A percentile compares a stretch with the other conserved stretches of the same genome.
Evolutionary conservation across 345 rosid genomes (phyloP).

Genomic region (Aethionema arabicum): DNA sequence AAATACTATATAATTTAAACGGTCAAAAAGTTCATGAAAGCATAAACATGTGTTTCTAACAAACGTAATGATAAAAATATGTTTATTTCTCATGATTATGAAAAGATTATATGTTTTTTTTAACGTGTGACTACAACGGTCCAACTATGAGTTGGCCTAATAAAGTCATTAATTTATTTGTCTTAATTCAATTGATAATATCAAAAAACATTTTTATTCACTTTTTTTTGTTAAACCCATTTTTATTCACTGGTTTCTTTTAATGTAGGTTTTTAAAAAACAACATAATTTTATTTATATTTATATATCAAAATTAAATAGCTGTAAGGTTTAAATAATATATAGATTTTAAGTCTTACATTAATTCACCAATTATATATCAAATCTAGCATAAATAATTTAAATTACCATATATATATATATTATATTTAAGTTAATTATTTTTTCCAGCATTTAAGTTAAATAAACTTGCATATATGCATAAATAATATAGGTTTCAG

Average conservation of each 20-base stretch:
- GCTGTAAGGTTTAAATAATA: too few relatives aligned
- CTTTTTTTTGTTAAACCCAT: too few relatives aligned
- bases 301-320: too few relatives aligned
- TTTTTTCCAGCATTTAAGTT: too few relatives aligned
- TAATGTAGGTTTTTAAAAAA: not conserved
- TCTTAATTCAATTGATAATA: not conserved
- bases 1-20: not conserved
- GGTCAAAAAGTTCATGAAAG: slow-evolving; percentile 23
- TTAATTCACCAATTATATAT: too few relatives aligned
- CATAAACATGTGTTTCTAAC: slow-evolving; percentile 10
- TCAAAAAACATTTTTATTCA: not conserved
- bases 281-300: too few relatives aligned
- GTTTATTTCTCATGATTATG: not conserved
- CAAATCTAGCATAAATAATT: too few relatives aligned
- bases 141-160: not conserved
- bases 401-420: too few relatives aligned
- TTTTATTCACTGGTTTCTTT: not conserved
- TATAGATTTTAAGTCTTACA: too few relatives aligned
- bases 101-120: slow-evolving; percentile 15
- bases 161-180: not conserved
- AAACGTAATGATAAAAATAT: slow-evolving; percentile 23
- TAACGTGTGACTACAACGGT: slow-evolving; percentile 7
- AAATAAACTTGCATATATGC: too few relatives aligned
- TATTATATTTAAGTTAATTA: too few relatives aligned
- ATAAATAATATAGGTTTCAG: too few relatives aligned